Evolutionary conservation across 305 asterid genomes (phyloP).

Genomic region (Fraxinus sp.): DNA sequence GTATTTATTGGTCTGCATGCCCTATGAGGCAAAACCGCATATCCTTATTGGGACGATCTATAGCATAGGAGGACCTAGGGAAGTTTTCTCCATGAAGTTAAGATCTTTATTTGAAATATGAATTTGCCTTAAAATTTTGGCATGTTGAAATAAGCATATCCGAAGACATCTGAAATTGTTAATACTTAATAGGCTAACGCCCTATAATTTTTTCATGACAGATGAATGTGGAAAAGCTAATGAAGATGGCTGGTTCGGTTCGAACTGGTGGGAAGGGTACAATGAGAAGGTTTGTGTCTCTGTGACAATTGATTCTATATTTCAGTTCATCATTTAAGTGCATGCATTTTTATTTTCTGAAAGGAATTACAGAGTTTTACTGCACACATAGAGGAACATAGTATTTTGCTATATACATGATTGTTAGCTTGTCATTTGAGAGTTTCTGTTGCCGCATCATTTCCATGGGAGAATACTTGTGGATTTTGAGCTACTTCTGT

Average conservation of each 20-base stretch:
- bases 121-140: neutral
- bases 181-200: neutral
- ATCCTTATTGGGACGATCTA: neutral
- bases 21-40: neutral
- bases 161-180: neutral
- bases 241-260: slow-evolving; percentile 82
- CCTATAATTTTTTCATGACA: slow-evolving; percentile 25
- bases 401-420: neutral
- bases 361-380: neutral
- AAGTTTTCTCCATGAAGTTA: neutral
- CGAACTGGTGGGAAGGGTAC: slow-evolving; percentile 89
- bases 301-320: neutral
- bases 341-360: neutral
- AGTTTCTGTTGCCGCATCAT: neutral
- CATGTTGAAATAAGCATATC: neutral
- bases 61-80: neutral
- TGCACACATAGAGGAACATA: neutral
- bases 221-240: slow-evolving; percentile 79
- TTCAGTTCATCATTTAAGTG: neutral
- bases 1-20: neutral
- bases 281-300: slow-evolving; percentile 54
- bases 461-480: neutral
- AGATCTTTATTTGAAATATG: neutral
- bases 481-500: neutral
- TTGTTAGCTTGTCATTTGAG: neutral